These are phyloP conservation scores for Stentor roeselii DNA, from an alignment of 73 alveolate species.

Conservation along the genomic window DNA sequence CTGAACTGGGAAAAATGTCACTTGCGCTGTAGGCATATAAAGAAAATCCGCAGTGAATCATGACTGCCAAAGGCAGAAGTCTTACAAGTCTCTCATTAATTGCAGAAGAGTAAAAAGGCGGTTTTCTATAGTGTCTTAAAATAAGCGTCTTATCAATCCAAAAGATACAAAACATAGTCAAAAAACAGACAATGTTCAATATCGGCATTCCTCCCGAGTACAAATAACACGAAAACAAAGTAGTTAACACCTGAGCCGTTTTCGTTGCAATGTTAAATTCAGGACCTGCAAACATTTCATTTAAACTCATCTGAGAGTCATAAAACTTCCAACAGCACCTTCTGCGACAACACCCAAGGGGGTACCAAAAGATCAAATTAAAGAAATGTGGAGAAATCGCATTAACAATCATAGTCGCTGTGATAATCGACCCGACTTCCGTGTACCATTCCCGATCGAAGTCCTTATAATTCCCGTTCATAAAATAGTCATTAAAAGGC, in stretches of 20 bases:
- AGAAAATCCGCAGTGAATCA: neutral
- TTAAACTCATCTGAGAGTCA: neutral
- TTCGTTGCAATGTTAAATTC: neutral
- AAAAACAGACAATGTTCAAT: neutral
- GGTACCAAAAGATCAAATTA: neutral
- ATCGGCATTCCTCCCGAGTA: too few relatives aligned
- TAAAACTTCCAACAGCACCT: neutral
- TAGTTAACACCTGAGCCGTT: neutral
- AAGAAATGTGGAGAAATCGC: neutral
- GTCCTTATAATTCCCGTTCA: neutral
- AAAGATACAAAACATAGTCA: neutral
- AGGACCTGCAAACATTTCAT: neutral
- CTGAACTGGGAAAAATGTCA: neutral
- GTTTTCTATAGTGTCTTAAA: neutral
- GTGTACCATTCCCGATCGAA: neutral
- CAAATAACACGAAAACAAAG: neutral
- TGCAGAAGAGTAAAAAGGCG: neutral
- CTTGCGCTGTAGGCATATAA: neutral
- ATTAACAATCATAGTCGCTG: neutral
- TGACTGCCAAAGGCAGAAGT: neutral
- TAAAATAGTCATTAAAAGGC: neutral
- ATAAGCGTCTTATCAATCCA: neutral
- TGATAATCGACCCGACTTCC: neutral
- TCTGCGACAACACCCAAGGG: neutral
- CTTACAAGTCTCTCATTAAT: neutral